These are phyloP conservation scores for Fusarium sp. DNA, from an alignment of 2,329 filamentous ascomycete species.

Conservation along the genomic window DNA sequence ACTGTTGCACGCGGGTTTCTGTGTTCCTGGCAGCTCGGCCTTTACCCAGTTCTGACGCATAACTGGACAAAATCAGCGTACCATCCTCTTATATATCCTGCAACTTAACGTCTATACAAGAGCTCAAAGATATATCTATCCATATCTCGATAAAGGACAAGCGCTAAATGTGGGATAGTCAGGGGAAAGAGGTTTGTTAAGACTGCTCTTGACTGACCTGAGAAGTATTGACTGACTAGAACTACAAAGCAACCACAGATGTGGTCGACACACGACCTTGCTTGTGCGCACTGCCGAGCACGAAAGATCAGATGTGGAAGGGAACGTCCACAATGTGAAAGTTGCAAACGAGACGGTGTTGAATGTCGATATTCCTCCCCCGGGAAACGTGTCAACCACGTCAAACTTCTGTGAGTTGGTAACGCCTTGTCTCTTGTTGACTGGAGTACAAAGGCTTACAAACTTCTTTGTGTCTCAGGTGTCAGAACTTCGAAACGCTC, in stretches of 20 bases:
- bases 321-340: conserved; percentile 47
- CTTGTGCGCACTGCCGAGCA: conserved; percentile 46
- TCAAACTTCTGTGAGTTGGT: conserved; percentile 46
- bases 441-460: conserved; percentile 35
- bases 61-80: background rate
- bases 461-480: conserved; percentile 36
- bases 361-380: conserved; percentile 48
- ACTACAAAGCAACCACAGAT: conserved; percentile 41
- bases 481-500: conserved; percentile 47
- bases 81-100: conserved; percentile 9
- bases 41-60: conserved; percentile 3
- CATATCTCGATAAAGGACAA: background rate
- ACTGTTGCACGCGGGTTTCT: conserved; percentile 20
- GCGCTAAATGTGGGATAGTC: conserved; percentile 43
- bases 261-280: conserved; percentile 48
- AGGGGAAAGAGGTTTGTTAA: conserved; percentile 45
- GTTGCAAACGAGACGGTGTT: conserved; percentile 47
- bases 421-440: background rate
- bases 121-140: background rate
- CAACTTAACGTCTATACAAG: background rate
- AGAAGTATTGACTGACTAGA: conserved; percentile 24
- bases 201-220: background rate
- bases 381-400: conserved; percentile 47
- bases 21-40: conserved; percentile 27
- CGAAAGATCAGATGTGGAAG: conserved; percentile 46